Conservation (phyloP, 2,329 filamentous ascomycete species). For the Onygenales sp. region DNA sequence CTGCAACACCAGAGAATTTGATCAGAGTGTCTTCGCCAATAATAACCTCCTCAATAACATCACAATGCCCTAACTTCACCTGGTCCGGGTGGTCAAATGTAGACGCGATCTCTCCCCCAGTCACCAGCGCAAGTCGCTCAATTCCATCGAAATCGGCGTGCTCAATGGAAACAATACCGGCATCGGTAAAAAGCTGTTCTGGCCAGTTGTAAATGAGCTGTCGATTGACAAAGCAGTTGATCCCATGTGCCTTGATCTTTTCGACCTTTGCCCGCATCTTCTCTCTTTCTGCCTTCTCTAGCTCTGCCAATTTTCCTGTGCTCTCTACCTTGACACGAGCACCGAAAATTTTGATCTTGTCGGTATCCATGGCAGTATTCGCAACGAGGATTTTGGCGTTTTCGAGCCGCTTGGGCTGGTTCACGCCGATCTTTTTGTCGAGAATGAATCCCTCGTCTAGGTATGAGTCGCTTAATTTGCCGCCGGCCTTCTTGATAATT, state of each 20-base stretch:
- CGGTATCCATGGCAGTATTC: conserved; percentile 98
- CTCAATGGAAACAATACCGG: conserved; percentile 96
- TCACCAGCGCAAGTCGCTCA: conserved; percentile 87
- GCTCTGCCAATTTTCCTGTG: conserved; percentile 92
- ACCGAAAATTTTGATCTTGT: conserved; percentile 99
- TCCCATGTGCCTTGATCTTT: conserved; percentile 95
- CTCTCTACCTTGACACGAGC: conserved; percentile 93
- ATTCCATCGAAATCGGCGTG: conserved; percentile 98
- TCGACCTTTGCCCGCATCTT: conserved; percentile 99
- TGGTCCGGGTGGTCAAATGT: conserved; percentile 98
- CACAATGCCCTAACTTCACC: conserved; percentile 91
- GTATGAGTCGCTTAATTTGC: conserved; percentile 95
- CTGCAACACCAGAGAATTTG: conserved; percentile 92
- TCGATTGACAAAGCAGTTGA: conserved; percentile 99
- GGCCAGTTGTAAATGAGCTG: conserved; percentile 99
- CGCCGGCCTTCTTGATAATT: conserved; percentile 98
- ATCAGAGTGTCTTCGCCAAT: conserved; percentile 97
- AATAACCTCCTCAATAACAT: conserved; percentile 94
- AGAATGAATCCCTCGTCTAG: conserved; percentile 96
- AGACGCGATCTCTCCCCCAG: conserved; percentile 91
- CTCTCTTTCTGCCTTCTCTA: conserved; percentile 95
- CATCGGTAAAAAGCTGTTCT: conserved; percentile 95
- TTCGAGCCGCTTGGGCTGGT: conserved; percentile 93
- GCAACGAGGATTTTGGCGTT: conserved; percentile 97
- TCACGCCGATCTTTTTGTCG: conserved; percentile 98